phyloP scores from a whole-genome alignment of 2,329 filamentous ascomycete genomes.

The Fusarium scirpi region DNA sequence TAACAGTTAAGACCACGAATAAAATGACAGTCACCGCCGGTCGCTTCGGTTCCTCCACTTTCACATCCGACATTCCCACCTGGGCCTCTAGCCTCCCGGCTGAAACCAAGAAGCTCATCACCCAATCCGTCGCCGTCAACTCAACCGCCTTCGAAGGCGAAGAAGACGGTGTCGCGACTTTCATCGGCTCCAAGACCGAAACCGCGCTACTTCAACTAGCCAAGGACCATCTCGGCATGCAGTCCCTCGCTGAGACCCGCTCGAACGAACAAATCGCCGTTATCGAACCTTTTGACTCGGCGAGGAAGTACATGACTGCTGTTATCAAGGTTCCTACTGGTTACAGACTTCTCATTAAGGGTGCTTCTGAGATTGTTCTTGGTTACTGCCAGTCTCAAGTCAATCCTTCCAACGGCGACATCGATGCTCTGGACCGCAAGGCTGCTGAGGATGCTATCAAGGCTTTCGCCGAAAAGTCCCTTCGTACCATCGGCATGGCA shows the following conservation, averaged over 20 bases:
- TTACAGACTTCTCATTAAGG: slow-evolving; percentile 71
- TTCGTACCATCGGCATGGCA: slow-evolving; percentile 85
- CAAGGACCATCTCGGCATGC: slow-evolving; percentile 74
- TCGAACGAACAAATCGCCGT: slow-evolving; percentile 71
- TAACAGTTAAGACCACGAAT: slow-evolving; percentile 59
- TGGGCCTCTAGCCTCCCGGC: slow-evolving; percentile 42
- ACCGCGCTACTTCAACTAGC: slow-evolving; percentile 78
- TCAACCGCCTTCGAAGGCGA: slow-evolving; percentile 83
- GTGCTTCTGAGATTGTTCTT: slow-evolving; percentile 73
- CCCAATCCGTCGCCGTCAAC: slow-evolving; percentile 66
- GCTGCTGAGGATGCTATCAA: slow-evolving; percentile 74
- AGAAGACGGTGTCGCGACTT: slow-evolving; percentile 71
- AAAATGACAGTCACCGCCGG: slow-evolving; percentile 76
- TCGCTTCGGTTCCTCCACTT: slow-evolving; percentile 62
- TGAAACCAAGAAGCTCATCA: slow-evolving; percentile 45
- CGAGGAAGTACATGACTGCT: slow-evolving; percentile 78
- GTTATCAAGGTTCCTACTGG: slow-evolving; percentile 65
- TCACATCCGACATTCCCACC: slow-evolving; percentile 48
- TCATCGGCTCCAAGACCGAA: slow-evolving; percentile 83
- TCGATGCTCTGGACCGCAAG: slow-evolving; percentile 61
- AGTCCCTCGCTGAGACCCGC: slow-evolving; percentile 72
- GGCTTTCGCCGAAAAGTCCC: slow-evolving; percentile 80
- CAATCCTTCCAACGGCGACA: slow-evolving; percentile 58
- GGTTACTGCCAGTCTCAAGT: slow-evolving; percentile 63
- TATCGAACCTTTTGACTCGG: slow-evolving; percentile 80